A percentile compares a stretch with the other conserved stretches of the same genome.
These are phyloP conservation scores for Hordeum pubiflorum DNA, from an alignment of 202 grass and related monocot genomes.

Conservation along the genomic window DNA sequence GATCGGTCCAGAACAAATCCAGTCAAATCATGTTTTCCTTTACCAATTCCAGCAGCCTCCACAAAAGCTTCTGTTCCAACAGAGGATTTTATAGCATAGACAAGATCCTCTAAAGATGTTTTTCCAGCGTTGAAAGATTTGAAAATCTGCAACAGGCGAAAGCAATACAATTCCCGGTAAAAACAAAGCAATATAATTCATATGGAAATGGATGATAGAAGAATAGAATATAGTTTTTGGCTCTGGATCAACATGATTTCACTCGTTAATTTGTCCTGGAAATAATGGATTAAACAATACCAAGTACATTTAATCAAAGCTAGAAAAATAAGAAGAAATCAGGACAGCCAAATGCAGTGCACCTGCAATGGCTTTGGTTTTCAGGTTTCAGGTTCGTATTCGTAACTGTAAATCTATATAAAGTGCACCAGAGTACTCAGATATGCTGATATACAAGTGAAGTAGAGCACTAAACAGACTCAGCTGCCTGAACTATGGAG, in stretches of 20 bases:
- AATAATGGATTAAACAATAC: background rate
- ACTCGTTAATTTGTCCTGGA: background rate
- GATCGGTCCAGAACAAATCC: conserved; percentile 49
- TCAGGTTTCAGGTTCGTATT: background rate
- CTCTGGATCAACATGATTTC: background rate
- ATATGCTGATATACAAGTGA: background rate
- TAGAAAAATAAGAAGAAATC: conserved; percentile 8
- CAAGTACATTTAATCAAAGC: conserved; percentile 2
- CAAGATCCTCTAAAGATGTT: conserved; percentile 62
- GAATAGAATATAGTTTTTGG: background rate
- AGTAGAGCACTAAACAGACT: background rate
- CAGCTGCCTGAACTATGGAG: background rate
- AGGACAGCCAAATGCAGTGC: background rate
- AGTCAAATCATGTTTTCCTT: conserved; percentile 74
- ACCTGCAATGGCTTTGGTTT: background rate
- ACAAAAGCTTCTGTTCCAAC: conserved; percentile 61
- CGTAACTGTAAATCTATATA: background rate
- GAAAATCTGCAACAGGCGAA: conserved; percentile 47
- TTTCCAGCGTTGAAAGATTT: conserved; percentile 52
- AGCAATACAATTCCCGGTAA: background rate
- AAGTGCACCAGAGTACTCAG: background rate
- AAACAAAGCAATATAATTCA: conserved; percentile 16
- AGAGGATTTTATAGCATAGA: conserved; percentile 54
- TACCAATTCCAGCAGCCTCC: conserved; percentile 67
- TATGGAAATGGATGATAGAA: background rate